These are phyloP conservation scores for Polyporus arcularius DNA, from an alignment of 768 basidiomycete species.

Conservation along the genomic window DNA sequence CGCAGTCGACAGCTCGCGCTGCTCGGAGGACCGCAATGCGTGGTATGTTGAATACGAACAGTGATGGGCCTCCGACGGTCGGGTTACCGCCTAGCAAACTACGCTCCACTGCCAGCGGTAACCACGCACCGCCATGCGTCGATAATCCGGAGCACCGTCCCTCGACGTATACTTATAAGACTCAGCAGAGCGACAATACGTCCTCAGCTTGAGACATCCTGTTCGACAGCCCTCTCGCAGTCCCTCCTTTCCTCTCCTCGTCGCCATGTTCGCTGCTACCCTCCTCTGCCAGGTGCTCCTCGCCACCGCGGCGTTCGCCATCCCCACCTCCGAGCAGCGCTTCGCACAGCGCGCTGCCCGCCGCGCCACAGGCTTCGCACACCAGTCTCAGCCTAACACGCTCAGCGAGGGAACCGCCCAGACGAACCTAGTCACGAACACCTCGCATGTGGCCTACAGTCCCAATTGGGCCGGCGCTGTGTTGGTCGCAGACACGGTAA, in stretches of 20 bases:
- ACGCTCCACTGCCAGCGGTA: too few species aligned
- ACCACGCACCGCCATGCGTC: too few species aligned
- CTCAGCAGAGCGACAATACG: neutral
- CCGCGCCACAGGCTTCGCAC: constrained; percentile 13
- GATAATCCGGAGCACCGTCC: neutral
- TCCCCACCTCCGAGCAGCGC: constrained; percentile 20
- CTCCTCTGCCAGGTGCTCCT: constrained; percentile 23
- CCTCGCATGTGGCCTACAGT: constrained; percentile 31
- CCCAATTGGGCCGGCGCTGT: constrained; percentile 40
- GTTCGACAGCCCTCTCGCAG: neutral
- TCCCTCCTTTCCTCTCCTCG: neutral
- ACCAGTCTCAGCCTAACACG: constrained; percentile 4
- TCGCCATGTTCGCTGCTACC: constrained; percentile 17
- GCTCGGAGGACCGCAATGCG: too few species aligned
- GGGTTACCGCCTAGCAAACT: too few species aligned
- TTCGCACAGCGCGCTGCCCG: constrained; percentile 20
- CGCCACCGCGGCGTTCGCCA: constrained; percentile 22
- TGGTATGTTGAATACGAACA: too few species aligned
- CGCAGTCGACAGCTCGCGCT: too few species aligned
- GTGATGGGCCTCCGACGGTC: too few species aligned
- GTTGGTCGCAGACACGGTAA: constrained; percentile 27
- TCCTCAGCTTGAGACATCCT: neutral
- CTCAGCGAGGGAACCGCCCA: neutral
- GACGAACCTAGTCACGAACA: constrained; percentile 19
- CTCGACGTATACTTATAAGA: neutral